Conservation (phyloP, 108 stramenopile genomes). For the Skeletonema tropicum region DNA sequence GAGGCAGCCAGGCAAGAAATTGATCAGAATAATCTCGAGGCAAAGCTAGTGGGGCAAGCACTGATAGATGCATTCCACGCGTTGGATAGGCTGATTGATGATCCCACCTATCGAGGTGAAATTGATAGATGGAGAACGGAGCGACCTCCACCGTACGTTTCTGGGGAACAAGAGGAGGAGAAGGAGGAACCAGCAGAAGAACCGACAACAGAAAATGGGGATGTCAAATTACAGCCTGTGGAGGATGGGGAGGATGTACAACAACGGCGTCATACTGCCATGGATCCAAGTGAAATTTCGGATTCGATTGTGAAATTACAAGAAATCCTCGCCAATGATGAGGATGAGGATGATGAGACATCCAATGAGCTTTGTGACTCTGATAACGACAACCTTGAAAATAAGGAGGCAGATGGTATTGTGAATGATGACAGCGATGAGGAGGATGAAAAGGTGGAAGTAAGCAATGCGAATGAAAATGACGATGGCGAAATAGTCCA, state of each 20-base stretch:
- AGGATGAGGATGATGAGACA: conserved; percentile 7
- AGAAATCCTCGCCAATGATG: conserved; percentile 13
- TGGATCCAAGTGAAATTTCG: conserved; percentile 12
- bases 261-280: conserved; percentile 14
- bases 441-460: conserved; percentile 32
- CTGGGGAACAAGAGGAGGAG: conserved; percentile 12
- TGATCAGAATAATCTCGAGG: conserved; percentile 8
- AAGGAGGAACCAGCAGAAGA: conserved; percentile 3
- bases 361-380: background rate
- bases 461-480: conserved; percentile 20
- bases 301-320: conserved; percentile 7
- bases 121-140: conserved; percentile 44
- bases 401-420: conserved; percentile 22
- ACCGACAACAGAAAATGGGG: background rate
- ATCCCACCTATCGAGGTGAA: conserved; percentile 37
- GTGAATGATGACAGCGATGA: conserved; percentile 27
- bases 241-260: conserved; percentile 11
- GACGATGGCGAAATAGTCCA: conserved; percentile 23
- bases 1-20: conserved; percentile 4
- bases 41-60: conserved; percentile 59
- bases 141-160: conserved; percentile 42
- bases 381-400: conserved; percentile 22
- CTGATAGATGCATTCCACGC: conserved; percentile 77
- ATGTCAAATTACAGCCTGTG: background rate
- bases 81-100: conserved; percentile 82